Conservation (phyloP, 768 basidiomycete genomes). For the Lepiota venenata region DNA sequence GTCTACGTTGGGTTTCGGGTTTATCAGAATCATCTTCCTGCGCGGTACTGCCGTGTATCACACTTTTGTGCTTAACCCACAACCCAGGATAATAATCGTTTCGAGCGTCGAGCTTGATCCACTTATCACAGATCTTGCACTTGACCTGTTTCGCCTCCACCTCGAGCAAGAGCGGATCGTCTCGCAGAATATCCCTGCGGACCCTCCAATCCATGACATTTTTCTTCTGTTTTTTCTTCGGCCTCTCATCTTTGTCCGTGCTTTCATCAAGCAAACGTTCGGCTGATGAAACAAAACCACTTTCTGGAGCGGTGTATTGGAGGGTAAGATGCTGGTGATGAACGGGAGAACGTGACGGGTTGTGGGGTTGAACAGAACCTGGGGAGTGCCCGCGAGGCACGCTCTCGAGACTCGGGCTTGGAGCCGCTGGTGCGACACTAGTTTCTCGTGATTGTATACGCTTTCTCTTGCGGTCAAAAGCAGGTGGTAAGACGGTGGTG, state of each 20-base stretch:
- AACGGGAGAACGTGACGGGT: not conserved
- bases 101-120: conserved; percentile 7
- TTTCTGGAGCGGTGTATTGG: not conserved
- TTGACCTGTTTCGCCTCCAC: conserved; percentile 8
- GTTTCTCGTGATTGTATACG: not conserved
- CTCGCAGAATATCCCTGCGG: not conserved
- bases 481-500: not conserved
- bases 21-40: not conserved
- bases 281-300: not conserved
- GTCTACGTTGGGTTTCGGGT: not conserved
- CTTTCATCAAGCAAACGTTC: not conserved
- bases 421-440: too few species aligned
- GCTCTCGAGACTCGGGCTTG: too few species aligned
- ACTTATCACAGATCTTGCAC: conserved; percentile 5
- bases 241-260: not conserved
- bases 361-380: not conserved
- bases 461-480: conserved; percentile 1
- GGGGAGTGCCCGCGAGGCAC: not conserved
- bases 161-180: not conserved
- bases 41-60: not conserved
- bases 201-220: conserved; percentile 8
- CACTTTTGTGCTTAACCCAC: conserved; percentile 10
- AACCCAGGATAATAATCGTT: conserved; percentile 11
- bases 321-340: not conserved
- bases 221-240: conserved; percentile 5